Evolutionary conservation across 495 filamentous ascomycete genomes (phyloP).

Genomic region (Xylaria acuta): DNA sequence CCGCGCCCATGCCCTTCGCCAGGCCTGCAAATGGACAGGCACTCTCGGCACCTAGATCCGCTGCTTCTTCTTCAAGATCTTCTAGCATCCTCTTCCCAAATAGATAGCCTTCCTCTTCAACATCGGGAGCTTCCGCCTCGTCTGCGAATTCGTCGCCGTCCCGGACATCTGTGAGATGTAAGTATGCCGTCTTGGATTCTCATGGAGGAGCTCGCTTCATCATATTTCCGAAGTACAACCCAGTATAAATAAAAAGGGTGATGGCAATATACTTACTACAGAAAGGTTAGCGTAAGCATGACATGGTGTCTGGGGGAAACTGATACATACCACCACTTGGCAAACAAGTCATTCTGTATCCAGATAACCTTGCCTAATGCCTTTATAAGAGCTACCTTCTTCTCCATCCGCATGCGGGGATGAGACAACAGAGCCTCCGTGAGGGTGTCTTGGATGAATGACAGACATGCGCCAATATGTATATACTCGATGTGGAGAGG

Average conservation of each 20-base stretch:
- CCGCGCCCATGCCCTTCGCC: conserved; percentile 8
- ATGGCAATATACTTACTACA: conserved; percentile 22
- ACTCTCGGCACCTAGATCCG: conserved; percentile 19
- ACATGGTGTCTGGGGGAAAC: background rate
- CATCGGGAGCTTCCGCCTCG: conserved; percentile 61
- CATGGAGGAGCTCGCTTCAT: background rate
- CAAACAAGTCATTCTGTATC: conserved; percentile 83
- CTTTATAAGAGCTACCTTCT: conserved; percentile 71
- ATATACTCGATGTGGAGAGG: conserved; percentile 78
- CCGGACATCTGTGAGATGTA: conserved; percentile 51
- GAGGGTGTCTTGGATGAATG: conserved; percentile 76
- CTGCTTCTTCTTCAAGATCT: conserved; percentile 37
- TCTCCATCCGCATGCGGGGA: conserved; percentile 63
- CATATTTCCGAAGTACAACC: background rate
- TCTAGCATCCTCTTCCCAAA: conserved; percentile 53
- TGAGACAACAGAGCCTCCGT: conserved; percentile 75
- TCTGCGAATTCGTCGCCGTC: conserved; percentile 75
- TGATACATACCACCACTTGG: conserved; percentile 61
- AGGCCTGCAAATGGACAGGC: conserved; percentile 36
- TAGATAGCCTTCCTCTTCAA: conserved; percentile 67
- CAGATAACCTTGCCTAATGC: conserved; percentile 66
- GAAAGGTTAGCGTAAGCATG: conserved; percentile 4
- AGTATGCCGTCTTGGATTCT: background rate
- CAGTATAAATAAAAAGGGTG: background rate
- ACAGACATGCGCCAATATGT: conserved; percentile 71